A percentile compares a stretch with the other conserved stretches of the same genome.
Evolutionary conservation across 1,284 basidiomycete species (phyloP).

Genomic region (Pyrrhoderma noxium): DNA sequence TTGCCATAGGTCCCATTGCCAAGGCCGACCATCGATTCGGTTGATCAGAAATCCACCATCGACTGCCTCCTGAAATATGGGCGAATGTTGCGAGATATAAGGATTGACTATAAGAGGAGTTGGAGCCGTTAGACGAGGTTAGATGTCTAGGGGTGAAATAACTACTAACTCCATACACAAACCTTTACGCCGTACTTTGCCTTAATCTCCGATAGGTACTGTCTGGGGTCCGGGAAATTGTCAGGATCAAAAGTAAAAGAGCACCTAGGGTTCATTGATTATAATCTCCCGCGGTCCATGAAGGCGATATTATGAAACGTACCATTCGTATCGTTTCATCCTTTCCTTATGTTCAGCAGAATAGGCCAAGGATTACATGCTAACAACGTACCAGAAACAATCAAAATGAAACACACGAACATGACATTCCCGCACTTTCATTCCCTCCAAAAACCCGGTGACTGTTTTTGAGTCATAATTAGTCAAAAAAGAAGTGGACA

Average conservation of each 20-base stretch:
- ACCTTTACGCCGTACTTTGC: conserved; percentile 63
- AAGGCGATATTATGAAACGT: conserved; percentile 11
- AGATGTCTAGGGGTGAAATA: not conserved
- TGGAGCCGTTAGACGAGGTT: conserved; percentile 14
- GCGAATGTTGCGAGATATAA: conserved; percentile 62
- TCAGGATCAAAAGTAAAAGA: conserved; percentile 73
- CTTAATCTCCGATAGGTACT: conserved; percentile 62
- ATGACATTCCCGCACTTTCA: conserved; percentile 57
- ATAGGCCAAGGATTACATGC: not conserved
- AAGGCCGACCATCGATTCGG: conserved; percentile 58
- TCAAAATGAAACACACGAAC: conserved; percentile 77
- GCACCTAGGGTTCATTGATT: conserved; percentile 37
- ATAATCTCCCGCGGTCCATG: not conserved
- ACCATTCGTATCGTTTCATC: conserved; percentile 75
- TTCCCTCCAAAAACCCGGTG: conserved; percentile 60
- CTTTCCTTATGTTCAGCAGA: not conserved
- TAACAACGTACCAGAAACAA: conserved; percentile 52
- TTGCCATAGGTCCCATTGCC: conserved; percentile 78
- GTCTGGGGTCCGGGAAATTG: conserved; percentile 64
- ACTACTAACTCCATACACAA: conserved; percentile 60
- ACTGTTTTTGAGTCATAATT: conserved; percentile 63
- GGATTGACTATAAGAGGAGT: conserved; percentile 44
- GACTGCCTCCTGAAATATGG: conserved; percentile 62
- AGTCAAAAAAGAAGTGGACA: conserved; percentile 72
- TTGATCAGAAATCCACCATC: conserved; percentile 65